phyloP scores from a whole-genome alignment of 2,329 filamentous ascomycete genomes.

The Cladophialophora carrionii region DNA sequence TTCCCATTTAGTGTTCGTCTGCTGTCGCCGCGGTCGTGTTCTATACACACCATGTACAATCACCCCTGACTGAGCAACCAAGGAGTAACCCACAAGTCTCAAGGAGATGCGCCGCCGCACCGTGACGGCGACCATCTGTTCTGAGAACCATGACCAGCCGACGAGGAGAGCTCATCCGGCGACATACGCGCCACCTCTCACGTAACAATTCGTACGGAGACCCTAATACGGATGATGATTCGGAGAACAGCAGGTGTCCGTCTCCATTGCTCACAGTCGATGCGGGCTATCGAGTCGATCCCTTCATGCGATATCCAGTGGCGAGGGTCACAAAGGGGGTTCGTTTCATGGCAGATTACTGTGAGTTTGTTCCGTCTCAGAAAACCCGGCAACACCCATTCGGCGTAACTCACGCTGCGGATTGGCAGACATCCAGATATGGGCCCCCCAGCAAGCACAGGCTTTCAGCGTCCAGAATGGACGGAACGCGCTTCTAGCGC shows the following conservation, averaged over 20 bases:
- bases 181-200: conserved; percentile 10
- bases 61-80: not conserved
- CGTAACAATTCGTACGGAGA: conserved; percentile 3
- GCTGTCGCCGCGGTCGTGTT: not conserved
- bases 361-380: conserved; percentile 7
- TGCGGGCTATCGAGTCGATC: conserved; percentile 25
- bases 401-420: not conserved
- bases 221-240: conserved; percentile 25
- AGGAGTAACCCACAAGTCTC: not conserved
- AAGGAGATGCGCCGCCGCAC: not conserved
- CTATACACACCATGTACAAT: not conserved
- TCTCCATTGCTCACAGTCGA: conserved; percentile 25
- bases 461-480: conserved; percentile 18
- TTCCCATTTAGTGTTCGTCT: not conserved
- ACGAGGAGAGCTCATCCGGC: conserved; percentile 14
- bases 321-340: conserved; percentile 18
- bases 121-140: not conserved
- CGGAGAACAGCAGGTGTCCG: conserved; percentile 27
- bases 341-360: conserved; percentile 27
- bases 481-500: conserved; percentile 21
- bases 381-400: not conserved
- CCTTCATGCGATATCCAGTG: conserved; percentile 23
- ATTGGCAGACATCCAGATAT: conserved; percentile 24
- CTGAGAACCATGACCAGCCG: conserved; percentile 11
- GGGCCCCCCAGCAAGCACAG: conserved; percentile 28